phyloP scores from a whole-genome alignment of 805 yeast genomes.

The Kluyveromyces nonfermentans region DNA sequence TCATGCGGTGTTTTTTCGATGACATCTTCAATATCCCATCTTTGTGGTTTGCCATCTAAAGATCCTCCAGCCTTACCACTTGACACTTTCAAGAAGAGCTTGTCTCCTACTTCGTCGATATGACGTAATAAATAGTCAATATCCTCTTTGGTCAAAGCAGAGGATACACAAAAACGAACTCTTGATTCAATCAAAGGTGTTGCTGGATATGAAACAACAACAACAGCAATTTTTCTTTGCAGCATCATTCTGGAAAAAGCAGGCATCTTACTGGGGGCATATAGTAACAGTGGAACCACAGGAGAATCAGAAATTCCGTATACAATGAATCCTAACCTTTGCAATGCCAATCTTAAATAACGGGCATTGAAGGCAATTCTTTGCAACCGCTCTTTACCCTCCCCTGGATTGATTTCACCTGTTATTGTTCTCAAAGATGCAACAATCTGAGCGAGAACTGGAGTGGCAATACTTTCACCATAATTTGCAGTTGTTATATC shows the following conservation, averaged over 20 bases:
- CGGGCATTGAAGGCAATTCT: slow-evolving; percentile 95
- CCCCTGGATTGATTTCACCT: slow-evolving; percentile 84
- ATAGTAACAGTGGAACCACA: slow-evolving; percentile 79
- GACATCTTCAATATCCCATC: slow-evolving; percentile 75
- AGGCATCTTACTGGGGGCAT: slow-evolving; percentile 91
- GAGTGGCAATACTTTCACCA: slow-evolving; percentile 84
- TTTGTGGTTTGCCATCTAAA: slow-evolving; percentile 54
- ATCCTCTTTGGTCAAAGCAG: slow-evolving; percentile 90
- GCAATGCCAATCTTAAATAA: slow-evolving; percentile 81
- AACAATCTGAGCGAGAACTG: slow-evolving; percentile 80
- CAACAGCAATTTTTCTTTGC: slow-evolving; percentile 79
- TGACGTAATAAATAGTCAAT: slow-evolving; percentile 68
- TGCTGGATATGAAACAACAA: slow-evolving; percentile 96
- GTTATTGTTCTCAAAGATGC: slow-evolving; percentile 69
- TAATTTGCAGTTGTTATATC: slow-evolving; percentile 65
- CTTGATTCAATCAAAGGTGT: slow-evolving; percentile 86
- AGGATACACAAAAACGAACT: slow-evolving; percentile 84
- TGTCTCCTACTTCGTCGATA: slow-evolving; percentile 71
- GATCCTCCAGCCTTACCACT: slow-evolving; percentile 65
- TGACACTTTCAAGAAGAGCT: slow-evolving; percentile 62
- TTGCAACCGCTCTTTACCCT: slow-evolving; percentile 82
- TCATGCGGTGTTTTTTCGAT: slow-evolving; percentile 64
- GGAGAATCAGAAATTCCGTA: slow-evolving; percentile 96
- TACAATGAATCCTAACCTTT: slow-evolving; percentile 86
- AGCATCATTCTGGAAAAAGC: slow-evolving; percentile 78